Evolutionary conservation across 1,284 basidiomycete species (phyloP), one percentile per base, ranked within the genome.

Genomic region (Lignosus rhinocerotis): DNA sequence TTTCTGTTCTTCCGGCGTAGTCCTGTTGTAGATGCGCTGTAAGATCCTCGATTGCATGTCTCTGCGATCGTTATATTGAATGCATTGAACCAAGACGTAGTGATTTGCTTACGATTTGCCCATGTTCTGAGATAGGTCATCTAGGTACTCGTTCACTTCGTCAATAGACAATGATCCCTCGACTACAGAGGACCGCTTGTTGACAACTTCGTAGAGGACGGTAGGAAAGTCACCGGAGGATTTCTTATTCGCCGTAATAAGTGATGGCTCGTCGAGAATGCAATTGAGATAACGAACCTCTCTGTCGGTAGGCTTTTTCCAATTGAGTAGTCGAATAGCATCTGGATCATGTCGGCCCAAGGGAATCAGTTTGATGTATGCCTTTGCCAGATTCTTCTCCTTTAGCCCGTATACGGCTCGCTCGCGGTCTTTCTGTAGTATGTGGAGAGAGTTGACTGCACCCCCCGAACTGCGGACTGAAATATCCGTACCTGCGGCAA

Each of bases 391-490:
- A 67, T 90, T 91, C 73, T 90, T 90, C 76, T 98, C 96, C 72
- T 97, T 97, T 62, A 96, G 73, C 9, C 92, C 92, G 73, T 97
- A 98, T 0, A 94, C 87, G 0, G 92, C 83, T 51, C 95, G 85
- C 64, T 96, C 93, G 36, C 90, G 82, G 71, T 98, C 95, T 82
- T 93, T 91, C 94, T 97, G 70, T 41, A 61, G 44, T 6, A 19
- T 6, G 45, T 19, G 38, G 2, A 10, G 25, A n/a, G 7, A 48
- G 9, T 56, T 17, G 3, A 30, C 43, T 17, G 19, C 7, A 30
- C 6, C 25, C 16, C 31, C 10, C 41, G 11, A 36, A 7, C 6
- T 17, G 17, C 25, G 32, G 16, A 16, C 12, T 49, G 1, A 1
- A 42, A 12, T 10, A 36, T 30, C 69, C 77, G 50, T 75, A 82